Percentiles rank a stretch among this genome's conserved stretches.
Conservation (phyloP, 371 early-diverging fungal genomes). For the Mortierella sp. region DNA sequence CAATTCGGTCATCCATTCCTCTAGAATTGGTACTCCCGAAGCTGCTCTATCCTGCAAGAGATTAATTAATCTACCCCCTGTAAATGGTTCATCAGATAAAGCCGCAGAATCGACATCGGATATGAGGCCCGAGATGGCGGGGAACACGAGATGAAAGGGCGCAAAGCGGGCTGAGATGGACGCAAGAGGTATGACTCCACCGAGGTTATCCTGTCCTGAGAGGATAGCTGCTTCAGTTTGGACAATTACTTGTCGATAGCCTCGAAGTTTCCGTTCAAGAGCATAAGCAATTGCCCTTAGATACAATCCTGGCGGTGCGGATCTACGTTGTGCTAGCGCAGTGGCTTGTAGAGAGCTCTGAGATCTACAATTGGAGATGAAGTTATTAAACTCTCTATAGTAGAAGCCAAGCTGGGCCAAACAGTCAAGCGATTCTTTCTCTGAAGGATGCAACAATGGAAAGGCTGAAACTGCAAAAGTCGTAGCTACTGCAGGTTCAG, state of each 20-base stretch:
- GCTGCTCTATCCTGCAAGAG: slow-evolving; percentile 67
- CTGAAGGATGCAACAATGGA: slow-evolving; percentile 76
- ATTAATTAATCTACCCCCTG: slow-evolving; percentile 69
- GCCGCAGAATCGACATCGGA: slow-evolving; percentile 18
- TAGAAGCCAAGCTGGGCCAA: slow-evolving; percentile 76
- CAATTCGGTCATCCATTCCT: slow-evolving; percentile 65
- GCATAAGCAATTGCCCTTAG: slow-evolving; percentile 64
- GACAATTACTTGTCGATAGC: slow-evolving; percentile 68
- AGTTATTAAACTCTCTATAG: slow-evolving; percentile 61
- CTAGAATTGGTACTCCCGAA: slow-evolving; percentile 69
- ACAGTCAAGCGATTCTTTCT: slow-evolving; percentile 73
- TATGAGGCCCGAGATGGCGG: slow-evolving; percentile 31
- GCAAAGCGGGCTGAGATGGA: slow-evolving; percentile 46
- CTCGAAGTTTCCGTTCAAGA: slow-evolving; percentile 63
- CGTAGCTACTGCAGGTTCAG: slow-evolving; percentile 55
- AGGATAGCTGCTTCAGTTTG: slow-evolving; percentile 64
- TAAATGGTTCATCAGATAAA: slow-evolving; percentile 40
- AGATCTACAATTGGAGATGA: slow-evolving; percentile 46
- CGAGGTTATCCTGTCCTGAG: slow-evolving; percentile 51
- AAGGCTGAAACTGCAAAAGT: slow-evolving; percentile 74
- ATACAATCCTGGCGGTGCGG: slow-evolving; percentile 26
- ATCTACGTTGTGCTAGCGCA: background rate
- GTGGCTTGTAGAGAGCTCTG: background rate
- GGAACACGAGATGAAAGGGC: slow-evolving; percentile 50
- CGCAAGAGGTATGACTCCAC: slow-evolving; percentile 44